These are phyloP conservation scores for Bocquillonia castaneifolia DNA, from an alignment of 441 rosid genomes.

Conservation along the genomic window DNA sequence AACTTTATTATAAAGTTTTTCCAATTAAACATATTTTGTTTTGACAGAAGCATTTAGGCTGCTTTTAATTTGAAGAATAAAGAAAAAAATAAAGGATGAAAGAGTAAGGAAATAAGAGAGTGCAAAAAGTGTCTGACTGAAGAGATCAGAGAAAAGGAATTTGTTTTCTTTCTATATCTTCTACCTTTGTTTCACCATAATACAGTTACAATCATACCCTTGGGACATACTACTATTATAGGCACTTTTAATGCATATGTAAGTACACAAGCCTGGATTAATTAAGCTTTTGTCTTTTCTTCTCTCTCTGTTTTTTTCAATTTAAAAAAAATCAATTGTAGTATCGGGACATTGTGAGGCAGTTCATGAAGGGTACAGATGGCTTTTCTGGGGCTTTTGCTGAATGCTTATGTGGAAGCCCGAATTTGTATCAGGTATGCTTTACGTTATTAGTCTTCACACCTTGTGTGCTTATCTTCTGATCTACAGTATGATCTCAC, in stretches of 20 bases:
- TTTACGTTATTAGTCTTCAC: slow-evolving; percentile 6
- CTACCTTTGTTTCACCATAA: background rate
- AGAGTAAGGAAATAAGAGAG: background rate
- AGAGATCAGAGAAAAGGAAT: background rate
- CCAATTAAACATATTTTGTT: background rate
- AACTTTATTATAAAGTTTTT: background rate
- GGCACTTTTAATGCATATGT: background rate
- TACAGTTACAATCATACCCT: background rate
- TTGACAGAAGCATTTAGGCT: background rate
- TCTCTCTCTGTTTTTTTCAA: slow-evolving; percentile 5
- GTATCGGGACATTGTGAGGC: slow-evolving; percentile 87
- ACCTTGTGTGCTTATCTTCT: background rate
- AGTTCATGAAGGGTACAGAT: slow-evolving; percentile 85
- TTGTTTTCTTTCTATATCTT: background rate
- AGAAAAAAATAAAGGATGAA: background rate
- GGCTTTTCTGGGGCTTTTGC: slow-evolving; percentile 95
- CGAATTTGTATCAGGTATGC: slow-evolving; percentile 76
- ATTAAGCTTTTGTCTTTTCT: slow-evolving; percentile 9
- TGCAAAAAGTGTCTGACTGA: background rate
- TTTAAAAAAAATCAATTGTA: too few species aligned
- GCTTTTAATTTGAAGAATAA: background rate
- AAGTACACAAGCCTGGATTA: slow-evolving; percentile 13
- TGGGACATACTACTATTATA: background rate
- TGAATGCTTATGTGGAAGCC: slow-evolving; percentile 90
- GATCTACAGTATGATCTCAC: background rate